Evolutionary conservation across 495 filamentous ascomycete genomes (phyloP).

Genomic region (Tuber calosporum): DNA sequence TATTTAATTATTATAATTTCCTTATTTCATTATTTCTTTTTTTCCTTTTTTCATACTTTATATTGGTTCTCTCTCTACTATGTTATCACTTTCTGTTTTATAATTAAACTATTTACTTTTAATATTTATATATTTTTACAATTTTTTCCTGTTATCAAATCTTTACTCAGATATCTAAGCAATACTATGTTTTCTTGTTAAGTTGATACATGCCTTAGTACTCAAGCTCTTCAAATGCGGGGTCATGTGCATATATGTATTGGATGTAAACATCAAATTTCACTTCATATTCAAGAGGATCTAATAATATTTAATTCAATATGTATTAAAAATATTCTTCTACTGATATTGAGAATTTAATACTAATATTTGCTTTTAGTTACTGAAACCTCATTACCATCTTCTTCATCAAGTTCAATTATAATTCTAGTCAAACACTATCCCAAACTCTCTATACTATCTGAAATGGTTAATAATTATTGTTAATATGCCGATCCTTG

Average conservation of each 20-base stretch:
- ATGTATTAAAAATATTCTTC: background rate
- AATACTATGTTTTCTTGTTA: background rate
- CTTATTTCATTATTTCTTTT: too few relatives aligned
- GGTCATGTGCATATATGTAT: background rate
- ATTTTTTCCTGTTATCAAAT: too few relatives aligned
- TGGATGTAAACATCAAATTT: background rate
- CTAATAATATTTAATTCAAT: background rate
- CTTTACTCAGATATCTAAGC: too few relatives aligned
- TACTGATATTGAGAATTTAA: background rate
- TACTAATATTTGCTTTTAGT: background rate
- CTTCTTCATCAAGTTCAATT: background rate
- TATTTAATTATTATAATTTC: too few relatives aligned
- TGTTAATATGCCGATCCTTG: background rate
- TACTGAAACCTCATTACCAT: background rate
- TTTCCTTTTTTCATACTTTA: too few relatives aligned
- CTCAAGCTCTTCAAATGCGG: background rate
- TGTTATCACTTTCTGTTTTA: too few relatives aligned
- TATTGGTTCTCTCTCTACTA: too few relatives aligned
- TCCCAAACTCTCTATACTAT: background rate
- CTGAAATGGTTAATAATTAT: background rate
- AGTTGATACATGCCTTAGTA: background rate
- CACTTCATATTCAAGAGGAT: background rate
- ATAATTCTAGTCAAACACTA: background rate
- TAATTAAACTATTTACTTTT: too few relatives aligned
- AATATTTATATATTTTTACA: too few relatives aligned